Evolutionary conservation across 1,284 basidiomycete species (phyloP), one percentile per base, ranked within the genome.

Genomic region (Butyriboletus appendiculatus): DNA sequence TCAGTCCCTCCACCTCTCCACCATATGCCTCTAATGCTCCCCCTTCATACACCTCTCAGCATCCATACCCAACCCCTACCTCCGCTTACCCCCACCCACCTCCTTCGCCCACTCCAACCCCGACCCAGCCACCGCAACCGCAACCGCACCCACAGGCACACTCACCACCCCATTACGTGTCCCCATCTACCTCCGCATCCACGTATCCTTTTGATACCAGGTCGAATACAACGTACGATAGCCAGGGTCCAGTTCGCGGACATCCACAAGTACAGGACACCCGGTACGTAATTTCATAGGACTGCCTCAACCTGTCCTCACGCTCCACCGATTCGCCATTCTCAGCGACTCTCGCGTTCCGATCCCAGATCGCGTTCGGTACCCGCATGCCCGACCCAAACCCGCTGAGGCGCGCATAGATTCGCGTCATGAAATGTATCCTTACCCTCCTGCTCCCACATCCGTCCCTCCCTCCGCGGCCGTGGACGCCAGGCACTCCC

Each of bases 71-170:
- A 32, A 67, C 64, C 7, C 68, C 65, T 22, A 67, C 67, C 15
- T 66, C 65, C 34, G 65, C 67, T 14, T 66, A 56, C 47, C 62
- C 65, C 11, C 64, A 60, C n/a, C 67, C 65, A 0, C 64, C 67
- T 5, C 63, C 66, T 18, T 65, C 63, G 2, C 63, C 63, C 50
- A 65, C 66, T 18, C 66, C 64, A 53, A 69, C 66, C 16, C 64
- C 64, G 53, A 69, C 64, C 18, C 64, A 65, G 41, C 55, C 55
- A 20, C 41, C 58, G 2, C 64, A 61, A 26, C 26, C 26, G 26
- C 26, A 26, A 16, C 48, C 46, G 4, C 65, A 56, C 41, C n/a
- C 52, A 1, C 63, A 65, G 16, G 22, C 57, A 15, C 62, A 67
- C 37, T 52, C 66, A 0, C 44, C 63, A 1, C 20, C 57, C 6